phyloP scores from a whole-genome alignment of 371 early-diverging fungal species.

The Syncephalastrum sp. region DNA sequence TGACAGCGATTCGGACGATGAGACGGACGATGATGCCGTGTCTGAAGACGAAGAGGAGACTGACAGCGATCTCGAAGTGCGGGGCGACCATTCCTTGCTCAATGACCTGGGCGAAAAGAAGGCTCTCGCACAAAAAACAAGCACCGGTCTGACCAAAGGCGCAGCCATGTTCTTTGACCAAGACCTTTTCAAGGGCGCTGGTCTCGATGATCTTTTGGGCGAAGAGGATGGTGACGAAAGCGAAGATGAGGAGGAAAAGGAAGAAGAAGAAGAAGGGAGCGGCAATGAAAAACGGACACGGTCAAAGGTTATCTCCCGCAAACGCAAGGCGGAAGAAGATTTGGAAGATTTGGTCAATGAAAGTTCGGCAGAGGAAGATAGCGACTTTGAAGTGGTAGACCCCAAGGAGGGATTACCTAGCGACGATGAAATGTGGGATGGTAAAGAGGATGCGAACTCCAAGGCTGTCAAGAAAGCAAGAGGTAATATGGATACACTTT shows the following conservation, averaged over 20 bases:
- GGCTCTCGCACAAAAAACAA: slow-evolving; percentile 49
- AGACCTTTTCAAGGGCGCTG: slow-evolving; percentile 79
- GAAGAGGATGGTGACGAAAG: slow-evolving; percentile 62
- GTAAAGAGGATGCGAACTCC: slow-evolving; percentile 67
- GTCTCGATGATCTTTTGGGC: slow-evolving; percentile 55
- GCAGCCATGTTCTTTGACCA: slow-evolving; percentile 93
- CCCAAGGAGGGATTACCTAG: slow-evolving; percentile 53
- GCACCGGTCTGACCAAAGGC: slow-evolving; percentile 68
- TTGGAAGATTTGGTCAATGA: slow-evolving; percentile 32
- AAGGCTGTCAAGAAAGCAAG: slow-evolving; percentile 59
- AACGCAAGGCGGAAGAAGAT: slow-evolving; percentile 51
- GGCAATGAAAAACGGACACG: slow-evolving; percentile 24
- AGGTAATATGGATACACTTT: slow-evolving; percentile 19
- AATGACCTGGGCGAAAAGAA: slow-evolving; percentile 64
- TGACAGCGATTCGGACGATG: slow-evolving; percentile 25
- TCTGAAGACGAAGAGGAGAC: slow-evolving; percentile 11
- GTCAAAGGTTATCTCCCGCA: slow-evolving; percentile 20
- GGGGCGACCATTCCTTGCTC: slow-evolving; percentile 51
- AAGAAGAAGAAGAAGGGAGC: slow-evolving; percentile 50
- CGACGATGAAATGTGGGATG: slow-evolving; percentile 67
- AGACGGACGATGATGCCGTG: slow-evolving; percentile 38
- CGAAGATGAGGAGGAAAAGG: slow-evolving; percentile 20
- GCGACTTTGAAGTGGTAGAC: slow-evolving; percentile 63
- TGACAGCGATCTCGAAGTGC: slow-evolving; percentile 20
- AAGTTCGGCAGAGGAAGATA: slow-evolving; percentile 44